phyloP scores from a whole-genome alignment of 176 grass and related monocot species.

The bread wheat (Triticum aestivum) region IWGSC_CS_RefSeq_v2.1 NC_057805.1:418592517-418593016 shows the following conservation, averaged over 20 bases:
- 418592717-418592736: background rate
- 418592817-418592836: background rate
- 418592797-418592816: background rate
- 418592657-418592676: background rate
- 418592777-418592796: background rate
- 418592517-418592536: background rate
- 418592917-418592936: background rate
- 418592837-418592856: constrained; percentile 10
- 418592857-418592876: constrained; percentile 18
- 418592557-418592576: too few species aligned
- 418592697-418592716: background rate
- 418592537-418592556: too few species aligned
- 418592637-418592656: background rate
- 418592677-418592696: background rate
- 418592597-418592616: too few species aligned
- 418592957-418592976: background rate
- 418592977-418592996: background rate
- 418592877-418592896: background rate
- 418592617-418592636: background rate
- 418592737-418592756: background rate
- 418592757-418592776: background rate
- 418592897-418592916: constrained; percentile 12
- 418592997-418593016: background rate
- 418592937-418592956: too few species aligned
- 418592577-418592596: too few species aligned